These are phyloP conservation scores for Berkeleyomyces rouxiae DNA, from an alignment of 2,329 filamentous ascomycete genomes.

Conservation along the genomic window DNA sequence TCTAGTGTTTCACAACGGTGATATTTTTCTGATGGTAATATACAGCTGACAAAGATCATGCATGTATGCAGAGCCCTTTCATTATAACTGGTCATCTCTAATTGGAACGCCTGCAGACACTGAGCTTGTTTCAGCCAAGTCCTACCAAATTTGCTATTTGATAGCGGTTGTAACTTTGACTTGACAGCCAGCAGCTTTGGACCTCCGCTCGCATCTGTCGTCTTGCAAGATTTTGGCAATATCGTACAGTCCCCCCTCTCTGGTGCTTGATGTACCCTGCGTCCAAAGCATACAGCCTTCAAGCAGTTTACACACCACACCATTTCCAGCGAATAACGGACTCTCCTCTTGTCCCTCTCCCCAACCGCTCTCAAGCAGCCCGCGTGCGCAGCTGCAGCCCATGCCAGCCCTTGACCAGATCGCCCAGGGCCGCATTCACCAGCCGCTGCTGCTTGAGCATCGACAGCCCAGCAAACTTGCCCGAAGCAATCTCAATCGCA, in stretches of 20 bases:
- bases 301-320: background rate
- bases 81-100: background rate
- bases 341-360: background rate
- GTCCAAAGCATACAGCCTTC: too few species aligned
- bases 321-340: background rate
- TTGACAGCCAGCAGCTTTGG: too few species aligned
- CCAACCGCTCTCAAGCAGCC: conserved; percentile 22
- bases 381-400: conserved; percentile 65
- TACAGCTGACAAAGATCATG: too few species aligned
- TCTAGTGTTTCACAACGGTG: too few species aligned
- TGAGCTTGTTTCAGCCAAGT: background rate
- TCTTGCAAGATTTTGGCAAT: background rate
- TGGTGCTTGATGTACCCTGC: background rate
- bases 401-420: conserved; percentile 68
- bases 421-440: conserved; percentile 57
- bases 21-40: background rate
- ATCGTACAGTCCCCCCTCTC: background rate
- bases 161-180: background rate
- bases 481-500: conserved; percentile 58
- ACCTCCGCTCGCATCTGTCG: background rate
- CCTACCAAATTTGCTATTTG: background rate
- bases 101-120: background rate
- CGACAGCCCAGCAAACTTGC: conserved; percentile 50
- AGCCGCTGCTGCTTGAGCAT: conserved; percentile 71
- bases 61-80: background rate